Conservation (phyloP, 768 basidiomycete genomes). For the Rhizopogon vesiculosus region DNA sequence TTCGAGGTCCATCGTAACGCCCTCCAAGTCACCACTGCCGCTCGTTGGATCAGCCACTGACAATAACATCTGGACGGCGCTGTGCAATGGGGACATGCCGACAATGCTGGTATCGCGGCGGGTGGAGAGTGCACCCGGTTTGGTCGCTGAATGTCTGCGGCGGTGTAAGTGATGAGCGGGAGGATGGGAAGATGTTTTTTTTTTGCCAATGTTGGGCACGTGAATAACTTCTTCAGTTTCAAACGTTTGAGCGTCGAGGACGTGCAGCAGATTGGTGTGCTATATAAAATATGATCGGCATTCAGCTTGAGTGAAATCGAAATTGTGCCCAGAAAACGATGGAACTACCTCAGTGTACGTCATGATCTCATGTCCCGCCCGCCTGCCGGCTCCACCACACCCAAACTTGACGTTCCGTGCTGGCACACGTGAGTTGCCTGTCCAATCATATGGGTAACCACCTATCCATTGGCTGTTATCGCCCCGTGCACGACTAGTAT, state of each 20-base stretch:
- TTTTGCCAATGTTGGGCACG: constrained; percentile 37
- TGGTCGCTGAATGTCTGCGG: too few relatives aligned
- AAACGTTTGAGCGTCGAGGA: constrained; percentile 85
- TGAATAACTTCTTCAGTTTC: constrained; percentile 67
- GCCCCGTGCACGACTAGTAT: constrained; percentile 41
- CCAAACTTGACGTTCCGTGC: constrained; percentile 66
- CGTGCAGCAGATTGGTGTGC: constrained; percentile 80
- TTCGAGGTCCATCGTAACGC: constrained; percentile 10
- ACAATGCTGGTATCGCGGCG: too few relatives aligned
- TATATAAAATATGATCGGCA: constrained; percentile 25
- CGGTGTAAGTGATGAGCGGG: not conserved
- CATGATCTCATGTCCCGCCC: constrained; percentile 66
- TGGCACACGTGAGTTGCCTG: too few relatives aligned
- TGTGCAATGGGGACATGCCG: too few relatives aligned
- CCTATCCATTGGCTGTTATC: constrained; percentile 21
- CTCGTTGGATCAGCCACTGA: too few relatives aligned
- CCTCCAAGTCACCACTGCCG: not conserved
- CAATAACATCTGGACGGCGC: too few relatives aligned
- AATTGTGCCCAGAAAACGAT: not conserved
- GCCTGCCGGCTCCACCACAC: constrained; percentile 19
- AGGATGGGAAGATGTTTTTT: not conserved
- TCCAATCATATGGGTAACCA: too few relatives aligned
- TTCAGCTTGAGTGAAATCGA: not conserved
- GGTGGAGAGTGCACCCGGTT: too few relatives aligned
- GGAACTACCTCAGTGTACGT: constrained; percentile 78